Base-by-base conservation (phyloP, 139 green algal species). In the Chlamydomonas sp. region DNA sequence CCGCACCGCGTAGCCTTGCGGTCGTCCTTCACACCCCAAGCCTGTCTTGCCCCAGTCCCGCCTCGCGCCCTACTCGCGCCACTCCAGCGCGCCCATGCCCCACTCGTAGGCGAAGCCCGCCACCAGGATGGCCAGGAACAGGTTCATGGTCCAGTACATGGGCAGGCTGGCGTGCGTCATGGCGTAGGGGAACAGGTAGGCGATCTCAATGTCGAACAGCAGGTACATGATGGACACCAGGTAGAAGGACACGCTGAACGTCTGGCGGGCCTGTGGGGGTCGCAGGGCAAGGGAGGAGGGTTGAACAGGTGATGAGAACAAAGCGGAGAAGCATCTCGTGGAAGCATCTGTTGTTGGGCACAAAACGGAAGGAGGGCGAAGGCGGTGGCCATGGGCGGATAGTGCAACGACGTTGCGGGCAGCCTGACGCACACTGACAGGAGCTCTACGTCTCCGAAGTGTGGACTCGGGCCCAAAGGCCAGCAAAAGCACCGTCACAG, bases 191-290 rank as follows among this genome's bases (percentile, higher is more conserved):
- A 93, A 90, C 7, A 93, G 79, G 84, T 93, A 93, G 60, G 79
- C 85, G 59, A 93, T 93, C 90, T 93, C 90, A 88, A 93, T 93
- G 77, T 93, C 90, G 74, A 93, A 93, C 66, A 93, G 87, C 80
- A 93, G 88, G 88, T 93, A 93, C 90, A 93, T 93, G 88, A 93
- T 93, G 73, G 90, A 90, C 58, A 93, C 90, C 20, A 93, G 88
- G 88, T 93, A 93, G 90, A 93, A 93, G 31, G 87, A 91, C 17
- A 93, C 88, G 66, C 66, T 85, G 88, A 93, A 93, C 14, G 88
- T 91, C 88, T 91, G 88, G 59, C 83, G 84, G 20, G 88, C 84
- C 87, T 91, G 87, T 77, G 67, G 31, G 20, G 4, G 78, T 49
- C 63, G 2, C 10, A 49, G 60, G 77, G 49, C 3, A 58, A 15